A percentile compares a stretch with the other conserved stretches of the same genome.
These are phyloP conservation scores for Lasiodiplodia gonubiensis DNA, from an alignment of 2,329 filamentous ascomycete genomes.

Conservation along the genomic window DNA sequence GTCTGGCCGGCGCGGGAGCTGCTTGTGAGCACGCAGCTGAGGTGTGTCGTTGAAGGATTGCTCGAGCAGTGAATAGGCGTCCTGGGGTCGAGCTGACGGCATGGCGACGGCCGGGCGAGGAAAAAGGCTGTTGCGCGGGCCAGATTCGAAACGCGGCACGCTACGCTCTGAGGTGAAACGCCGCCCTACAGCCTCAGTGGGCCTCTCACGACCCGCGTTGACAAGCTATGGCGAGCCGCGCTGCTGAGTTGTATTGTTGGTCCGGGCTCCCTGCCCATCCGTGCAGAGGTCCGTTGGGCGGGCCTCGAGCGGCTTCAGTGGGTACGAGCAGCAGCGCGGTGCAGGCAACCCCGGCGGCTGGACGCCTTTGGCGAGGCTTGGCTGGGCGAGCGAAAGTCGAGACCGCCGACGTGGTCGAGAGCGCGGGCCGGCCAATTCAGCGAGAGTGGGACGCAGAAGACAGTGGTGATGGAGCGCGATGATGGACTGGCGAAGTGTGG, in stretches of 20 bases:
- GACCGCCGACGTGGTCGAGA: conserved; percentile 7
- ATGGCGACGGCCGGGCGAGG: conserved; percentile 8
- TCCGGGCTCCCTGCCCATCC: conserved; percentile 12
- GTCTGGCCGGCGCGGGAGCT: conserved; percentile 39
- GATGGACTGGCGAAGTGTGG: not conserved
- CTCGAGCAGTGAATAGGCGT: conserved; percentile 40
- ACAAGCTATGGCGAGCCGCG: conserved; percentile 7
- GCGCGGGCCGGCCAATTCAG: not conserved
- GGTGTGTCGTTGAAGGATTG: conserved; percentile 39
- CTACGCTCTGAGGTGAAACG: conserved; percentile 20
- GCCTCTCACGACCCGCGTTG: conserved; percentile 12
- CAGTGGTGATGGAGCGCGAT: not conserved
- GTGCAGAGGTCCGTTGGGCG: conserved; percentile 8
- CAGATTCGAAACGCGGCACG: conserved; percentile 19
- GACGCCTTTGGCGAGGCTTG: conserved; percentile 13
- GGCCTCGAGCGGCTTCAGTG: conserved; percentile 9
- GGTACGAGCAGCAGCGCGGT: conserved; percentile 18
- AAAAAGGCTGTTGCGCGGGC: conserved; percentile 14
- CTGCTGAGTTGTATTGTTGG: conserved; percentile 23
- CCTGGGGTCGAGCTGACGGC: conserved; percentile 32
- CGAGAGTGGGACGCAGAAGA: not conserved
- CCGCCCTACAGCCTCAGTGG: conserved; percentile 9
- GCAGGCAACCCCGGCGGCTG: conserved; percentile 15
- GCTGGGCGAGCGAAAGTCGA: not conserved
- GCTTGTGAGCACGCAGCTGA: conserved; percentile 37